These are phyloP conservation scores for Chlorella vulgaris DNA, from an alignment of 139 green algal species.

Conservation along the genomic window DNA sequence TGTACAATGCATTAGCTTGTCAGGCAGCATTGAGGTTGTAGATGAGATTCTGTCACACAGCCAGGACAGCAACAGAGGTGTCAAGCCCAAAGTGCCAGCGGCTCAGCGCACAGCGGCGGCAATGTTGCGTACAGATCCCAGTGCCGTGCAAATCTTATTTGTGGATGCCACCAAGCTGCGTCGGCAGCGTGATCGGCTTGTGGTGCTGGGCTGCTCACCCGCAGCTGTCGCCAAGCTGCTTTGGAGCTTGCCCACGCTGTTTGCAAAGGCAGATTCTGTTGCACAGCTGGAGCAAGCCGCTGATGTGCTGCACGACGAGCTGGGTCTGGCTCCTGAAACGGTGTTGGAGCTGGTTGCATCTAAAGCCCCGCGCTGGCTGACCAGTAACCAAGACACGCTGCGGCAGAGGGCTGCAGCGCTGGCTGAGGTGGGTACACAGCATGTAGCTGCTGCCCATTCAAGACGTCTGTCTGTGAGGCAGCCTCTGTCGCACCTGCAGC, in stretches of 20 bases:
- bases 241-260: background rate
- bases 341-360: background rate
- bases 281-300: background rate
- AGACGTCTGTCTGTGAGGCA: background rate
- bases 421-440: background rate
- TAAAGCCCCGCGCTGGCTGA: background rate
- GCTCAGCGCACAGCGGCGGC: background rate
- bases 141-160: background rate
- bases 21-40: background rate
- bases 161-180: background rate
- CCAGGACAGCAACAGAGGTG: background rate
- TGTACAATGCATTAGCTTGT: background rate
- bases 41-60: constrained; percentile 1
- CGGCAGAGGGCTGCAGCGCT: background rate
- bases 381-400: background rate
- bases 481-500: background rate
- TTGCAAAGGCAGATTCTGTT: background rate
- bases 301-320: background rate
- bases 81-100: background rate
- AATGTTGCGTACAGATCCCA: background rate
- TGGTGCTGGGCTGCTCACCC: background rate
- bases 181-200: background rate
- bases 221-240: background rate
- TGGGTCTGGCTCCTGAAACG: background rate
- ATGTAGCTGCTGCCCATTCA: background rate